phyloP scores from a whole-genome alignment of 1,284 basidiomycete species.

The Ganoderma leucocontextum region DNA sequence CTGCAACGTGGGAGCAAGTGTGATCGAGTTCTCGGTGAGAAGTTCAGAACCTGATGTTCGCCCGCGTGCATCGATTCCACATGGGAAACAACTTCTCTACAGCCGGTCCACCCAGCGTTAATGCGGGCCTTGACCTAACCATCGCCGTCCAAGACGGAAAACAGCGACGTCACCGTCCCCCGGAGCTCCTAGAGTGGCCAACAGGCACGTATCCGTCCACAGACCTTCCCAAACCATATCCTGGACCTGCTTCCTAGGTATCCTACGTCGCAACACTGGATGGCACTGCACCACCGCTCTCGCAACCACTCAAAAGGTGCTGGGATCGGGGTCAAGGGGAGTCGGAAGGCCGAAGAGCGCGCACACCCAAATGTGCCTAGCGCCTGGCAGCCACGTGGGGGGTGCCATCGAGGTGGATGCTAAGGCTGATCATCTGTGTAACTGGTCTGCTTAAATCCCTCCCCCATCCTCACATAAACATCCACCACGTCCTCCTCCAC shows the following conservation, averaged over 20 bases:
- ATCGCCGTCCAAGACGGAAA: slow-evolving; percentile 7
- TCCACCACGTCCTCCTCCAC: background rate
- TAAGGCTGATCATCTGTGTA: background rate
- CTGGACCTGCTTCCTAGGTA: background rate
- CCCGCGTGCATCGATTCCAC: background rate
- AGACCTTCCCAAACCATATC: background rate
- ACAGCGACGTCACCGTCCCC: background rate
- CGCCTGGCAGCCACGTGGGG: slow-evolving; percentile 13
- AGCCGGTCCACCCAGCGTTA: background rate
- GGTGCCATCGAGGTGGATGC: background rate
- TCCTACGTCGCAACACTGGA: background rate
- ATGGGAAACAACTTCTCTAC: background rate
- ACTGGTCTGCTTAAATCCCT: background rate
- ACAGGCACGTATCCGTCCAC: background rate
- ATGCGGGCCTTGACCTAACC: slow-evolving; percentile 1
- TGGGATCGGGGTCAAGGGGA: background rate
- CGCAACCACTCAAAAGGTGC: background rate
- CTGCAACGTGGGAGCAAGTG: background rate
- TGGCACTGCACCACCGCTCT: background rate
- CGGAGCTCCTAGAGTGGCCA: background rate
- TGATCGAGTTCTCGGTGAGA: slow-evolving; percentile 6
- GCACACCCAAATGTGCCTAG: slow-evolving; percentile 8
- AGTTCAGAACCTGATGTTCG: slow-evolving; percentile 4
- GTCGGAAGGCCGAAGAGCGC: slow-evolving; percentile 3
- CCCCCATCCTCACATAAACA: slow-evolving; percentile 4